phyloP scores from a whole-genome alignment of 2,329 filamentous ascomycete species.

The Diaporthe sp. region DNA sequence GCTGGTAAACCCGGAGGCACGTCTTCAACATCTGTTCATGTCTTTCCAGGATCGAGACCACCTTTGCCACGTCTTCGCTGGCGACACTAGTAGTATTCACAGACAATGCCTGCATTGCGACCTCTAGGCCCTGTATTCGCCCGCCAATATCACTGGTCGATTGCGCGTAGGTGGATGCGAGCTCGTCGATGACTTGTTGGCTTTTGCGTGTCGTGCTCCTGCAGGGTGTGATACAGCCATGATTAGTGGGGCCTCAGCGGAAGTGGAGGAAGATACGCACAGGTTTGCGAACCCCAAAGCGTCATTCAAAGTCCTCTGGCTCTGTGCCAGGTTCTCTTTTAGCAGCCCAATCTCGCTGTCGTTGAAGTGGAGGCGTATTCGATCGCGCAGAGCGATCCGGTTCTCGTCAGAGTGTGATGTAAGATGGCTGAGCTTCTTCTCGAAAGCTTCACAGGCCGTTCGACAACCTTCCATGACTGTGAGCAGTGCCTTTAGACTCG shows the following conservation, averaged over 20 bases:
- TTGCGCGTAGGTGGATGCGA: neutral
- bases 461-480: slow-evolving; percentile 10
- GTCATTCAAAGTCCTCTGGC: slow-evolving; percentile 22
- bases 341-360: slow-evolving; percentile 23
- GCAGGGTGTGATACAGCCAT: neutral
- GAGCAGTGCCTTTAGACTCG: neutral
- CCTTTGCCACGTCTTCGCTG: neutral
- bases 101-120: neutral
- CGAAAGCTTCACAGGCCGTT: slow-evolving; percentile 6
- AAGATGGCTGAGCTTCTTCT: neutral
- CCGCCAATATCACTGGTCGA: slow-evolving; percentile 3
- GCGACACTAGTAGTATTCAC: neutral
- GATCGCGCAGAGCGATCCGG: slow-evolving; percentile 1
- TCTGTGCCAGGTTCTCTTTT: slow-evolving; percentile 28
- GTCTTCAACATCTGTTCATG: neutral
- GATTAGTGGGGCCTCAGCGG: neutral
- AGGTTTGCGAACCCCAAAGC: slow-evolving; percentile 21
- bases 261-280: neutral
- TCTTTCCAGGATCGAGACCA: neutral
- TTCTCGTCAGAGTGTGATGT: slow-evolving; percentile 24
- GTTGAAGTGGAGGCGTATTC: slow-evolving; percentile 29
- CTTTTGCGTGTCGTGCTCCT: slow-evolving; percentile 17
- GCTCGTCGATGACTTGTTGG: neutral
- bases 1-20: slow-evolving; percentile 5
- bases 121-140: neutral